Evolutionary conservation across 208 protist species (phyloP), one percentile per base, ranked within the genome.

Genomic region (Wallacemonas rigidus): DNA sequence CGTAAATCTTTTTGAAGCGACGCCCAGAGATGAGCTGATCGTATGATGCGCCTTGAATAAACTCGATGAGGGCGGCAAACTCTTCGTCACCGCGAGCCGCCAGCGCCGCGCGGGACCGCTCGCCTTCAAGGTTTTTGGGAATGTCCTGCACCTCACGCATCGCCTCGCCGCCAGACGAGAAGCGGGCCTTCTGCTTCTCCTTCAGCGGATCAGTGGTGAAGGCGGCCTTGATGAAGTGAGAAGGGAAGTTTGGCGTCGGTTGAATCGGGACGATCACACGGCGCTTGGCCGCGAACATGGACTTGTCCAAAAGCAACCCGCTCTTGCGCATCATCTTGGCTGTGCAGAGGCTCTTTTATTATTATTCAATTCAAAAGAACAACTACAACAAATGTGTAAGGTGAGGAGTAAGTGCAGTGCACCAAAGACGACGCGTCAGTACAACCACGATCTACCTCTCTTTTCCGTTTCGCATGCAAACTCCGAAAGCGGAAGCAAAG

Each of bases 161-260:
- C 36, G 90, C 89, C 65, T 95, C 85, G 50, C 92, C 92, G n/a
- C 87, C 86, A 8, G 89, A 93, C 40, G 88, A 91, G 70, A 95
- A 97, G 45, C 83, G 79, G 1, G 86, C 83, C 83, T 97, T 95
- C 68, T 94, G 89, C 72, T 94, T 97, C 67, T 95, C 87, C 75
- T 97, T 97, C 6, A 97, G 76, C 9, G 92, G 92, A 61, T 97
- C 92, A 0, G 92, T 97, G 2, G 92, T 95, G 74, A 94, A 95
- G 67, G 89, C 74, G 2, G 90, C 82, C 65, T 93, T 91, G 78
- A 97, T 93, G 69, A 92, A 87, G 79, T 94, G 88, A 4, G 83
- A 81, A 8, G 90, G 89, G 69, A 81, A 94, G 79, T 81, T 83
- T 2, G 92, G 92, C 15, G 90, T 95, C 2, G 92, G 85, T 39